Conservation (phyloP, 768 basidiomycete species). For the Termitomyces heimii region DNA sequence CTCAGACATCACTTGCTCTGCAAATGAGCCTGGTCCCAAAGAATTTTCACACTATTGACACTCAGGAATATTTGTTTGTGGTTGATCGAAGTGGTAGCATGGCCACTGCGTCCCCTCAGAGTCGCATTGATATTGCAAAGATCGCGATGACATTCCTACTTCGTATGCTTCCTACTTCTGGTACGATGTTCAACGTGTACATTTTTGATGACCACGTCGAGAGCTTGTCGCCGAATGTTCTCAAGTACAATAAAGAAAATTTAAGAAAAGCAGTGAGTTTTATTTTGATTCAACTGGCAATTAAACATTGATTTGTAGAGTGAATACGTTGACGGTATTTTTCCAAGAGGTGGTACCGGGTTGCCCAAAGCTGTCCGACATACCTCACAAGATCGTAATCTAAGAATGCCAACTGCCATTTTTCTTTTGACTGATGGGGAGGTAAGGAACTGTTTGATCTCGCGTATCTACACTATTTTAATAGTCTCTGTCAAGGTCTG, state of each 20-base stretch:
- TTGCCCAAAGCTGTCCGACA: constrained; percentile 33
- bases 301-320: constrained; percentile 22
- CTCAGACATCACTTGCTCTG: too few species aligned
- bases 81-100: too few species aligned
- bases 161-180: constrained; percentile 35
- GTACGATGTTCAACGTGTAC: constrained; percentile 51
- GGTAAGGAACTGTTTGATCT: constrained; percentile 18
- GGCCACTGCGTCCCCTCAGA: too few species aligned
- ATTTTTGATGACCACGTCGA: constrained; percentile 35
- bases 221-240: constrained; percentile 31
- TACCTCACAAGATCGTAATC: constrained; percentile 28
- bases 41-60: too few species aligned
- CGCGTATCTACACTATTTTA: neutral
- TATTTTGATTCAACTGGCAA: neutral
- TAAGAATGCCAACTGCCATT: constrained; percentile 35
- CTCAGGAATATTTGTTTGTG: too few species aligned
- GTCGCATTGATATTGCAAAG: too few species aligned
- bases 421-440: constrained; percentile 60
- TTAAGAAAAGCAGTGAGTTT: constrained; percentile 35
- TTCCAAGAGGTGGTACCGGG: constrained; percentile 48
- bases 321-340: constrained; percentile 31
- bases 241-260: constrained; percentile 23
- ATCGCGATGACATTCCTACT: constrained; percentile 39
- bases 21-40: too few species aligned
- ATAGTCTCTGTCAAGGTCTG: constrained; percentile 14